These are phyloP conservation scores for Eimeria necatrix DNA, from an alignment of 169 alveolate species.

Conservation along the genomic window DNA sequence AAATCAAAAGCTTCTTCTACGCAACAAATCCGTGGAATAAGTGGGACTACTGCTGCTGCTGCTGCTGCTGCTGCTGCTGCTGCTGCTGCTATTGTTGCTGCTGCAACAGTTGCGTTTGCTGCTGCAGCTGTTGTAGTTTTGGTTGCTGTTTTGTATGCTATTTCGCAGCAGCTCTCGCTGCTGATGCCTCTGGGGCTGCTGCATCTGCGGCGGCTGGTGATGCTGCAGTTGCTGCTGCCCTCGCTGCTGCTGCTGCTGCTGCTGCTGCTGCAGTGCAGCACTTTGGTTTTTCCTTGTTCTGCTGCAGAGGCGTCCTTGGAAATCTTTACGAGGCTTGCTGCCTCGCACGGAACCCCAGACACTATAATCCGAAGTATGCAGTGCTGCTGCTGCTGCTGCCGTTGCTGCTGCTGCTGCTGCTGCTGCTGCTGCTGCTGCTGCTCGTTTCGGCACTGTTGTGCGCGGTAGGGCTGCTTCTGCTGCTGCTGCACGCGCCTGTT, in stretches of 20 bases:
- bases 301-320: constrained; percentile 26
- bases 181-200: neutral
- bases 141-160: neutral
- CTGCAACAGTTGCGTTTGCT: neutral
- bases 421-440: constrained; percentile 3
- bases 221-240: too few species aligned
- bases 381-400: too few species aligned
- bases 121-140: neutral
- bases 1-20: constrained; percentile 60
- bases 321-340: constrained; percentile 36
- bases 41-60: constrained; percentile 10
- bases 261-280: neutral
- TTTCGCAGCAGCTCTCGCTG: neutral
- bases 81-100: neutral
- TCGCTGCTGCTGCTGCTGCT: neutral
- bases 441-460: neutral
- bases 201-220: too few species aligned
- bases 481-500: neutral
- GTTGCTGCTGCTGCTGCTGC: neutral
- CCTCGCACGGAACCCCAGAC: constrained; percentile 3
- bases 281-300: neutral
- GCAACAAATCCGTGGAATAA: constrained; percentile 48
- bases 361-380: constrained; percentile 29
- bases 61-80: neutral
- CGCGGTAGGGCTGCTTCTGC: neutral